Evolutionary conservation across 495 filamentous ascomycete species (phyloP), one percentile per base, ranked within the genome.

Genomic region (Pyronema omphalodes): DNA sequence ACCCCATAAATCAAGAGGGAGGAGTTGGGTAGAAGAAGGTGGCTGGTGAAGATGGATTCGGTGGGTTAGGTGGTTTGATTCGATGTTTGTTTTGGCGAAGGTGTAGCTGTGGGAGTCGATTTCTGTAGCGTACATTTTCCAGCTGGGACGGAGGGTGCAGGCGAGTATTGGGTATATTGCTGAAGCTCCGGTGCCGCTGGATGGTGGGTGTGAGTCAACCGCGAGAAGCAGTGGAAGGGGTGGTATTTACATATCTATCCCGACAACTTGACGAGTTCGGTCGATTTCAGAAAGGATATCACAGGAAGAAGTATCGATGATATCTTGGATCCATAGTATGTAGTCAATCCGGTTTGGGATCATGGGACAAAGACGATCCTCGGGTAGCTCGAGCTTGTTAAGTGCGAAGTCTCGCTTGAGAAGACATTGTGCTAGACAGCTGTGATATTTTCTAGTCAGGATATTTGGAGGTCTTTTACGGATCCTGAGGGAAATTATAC

Each of bases 111-210:
- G 75, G 0, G 72, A 67, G 64, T 98, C 91, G 50, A 94, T 82
- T 62, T 98, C 91, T 49, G 83, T 88, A 3, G 76, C 85, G 9
- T 81, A 52, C 56, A 91, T 88, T 19, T 63, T 72, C 86, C 87
- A 95, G 15, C 65, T 60, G 0, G 75, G 72, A 3, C 86, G 73
- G 48, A 79, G 73, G 3, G 68, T 60, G 55, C 83, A 86, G n/a
- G 78, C 84, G 6, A 98, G 74, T 0, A 98, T 73, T 3, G 91
- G 82, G 66, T 96, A 96, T 54, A 98, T 94, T 61, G 78, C 79
- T 57, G 84, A 89, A 12, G 91, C 85, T 35, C 91, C 91, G 3
- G 84, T 93, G 49, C 91, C 91, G 58, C 62, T 65, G 40, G 23
- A 29, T 29, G 5, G 23, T 29, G 36, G 37, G 7, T 9, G 11